A percentile compares a stretch with the other conserved stretches of the same genome.
phyloP scores from a whole-genome alignment of 202 grass and related monocot genomes.

The Zizania palustris region DNA sequence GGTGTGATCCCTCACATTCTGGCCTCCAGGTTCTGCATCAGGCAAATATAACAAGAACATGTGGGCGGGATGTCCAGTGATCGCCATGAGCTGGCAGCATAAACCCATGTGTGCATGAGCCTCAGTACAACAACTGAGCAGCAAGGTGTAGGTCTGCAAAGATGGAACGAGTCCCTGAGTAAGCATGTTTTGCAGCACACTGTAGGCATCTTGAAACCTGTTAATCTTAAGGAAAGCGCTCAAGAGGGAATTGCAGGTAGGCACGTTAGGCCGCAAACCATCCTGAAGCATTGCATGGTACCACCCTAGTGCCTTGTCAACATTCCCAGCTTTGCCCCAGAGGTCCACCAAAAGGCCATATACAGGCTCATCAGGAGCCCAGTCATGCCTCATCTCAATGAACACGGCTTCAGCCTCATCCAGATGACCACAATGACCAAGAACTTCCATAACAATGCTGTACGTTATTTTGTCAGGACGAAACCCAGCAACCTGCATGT shows the following conservation, averaged over 20 bases:
- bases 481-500: constrained; percentile 92
- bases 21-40: constrained; percentile 77
- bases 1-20: constrained; percentile 72
- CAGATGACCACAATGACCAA: constrained; percentile 79
- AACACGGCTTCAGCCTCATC: constrained; percentile 85
- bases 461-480: constrained; percentile 96
- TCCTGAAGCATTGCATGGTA: constrained; percentile 86
- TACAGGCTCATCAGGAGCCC: constrained; percentile 90
- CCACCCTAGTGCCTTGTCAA: constrained; percentile 81
- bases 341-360: constrained; percentile 96
- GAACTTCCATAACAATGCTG: constrained; percentile 94
- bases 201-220: constrained; percentile 72
- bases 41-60: constrained; percentile 83
- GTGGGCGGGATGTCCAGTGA: constrained; percentile 90
- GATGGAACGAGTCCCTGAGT: constrained; percentile 72
- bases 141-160: constrained; percentile 90
- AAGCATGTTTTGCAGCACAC: constrained; percentile 81
- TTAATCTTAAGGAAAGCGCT: constrained; percentile 81
- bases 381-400: constrained; percentile 84
- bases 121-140: constrained; percentile 83
- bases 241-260: constrained; percentile 88
- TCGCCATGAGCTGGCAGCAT: constrained; percentile 85
- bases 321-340: constrained; percentile 93
- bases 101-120: constrained; percentile 55
- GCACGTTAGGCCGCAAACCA: constrained; percentile 85